Evolutionary conservation across 345 rosid species (phyloP).

Genomic region (Moringa oleifera): DNA sequence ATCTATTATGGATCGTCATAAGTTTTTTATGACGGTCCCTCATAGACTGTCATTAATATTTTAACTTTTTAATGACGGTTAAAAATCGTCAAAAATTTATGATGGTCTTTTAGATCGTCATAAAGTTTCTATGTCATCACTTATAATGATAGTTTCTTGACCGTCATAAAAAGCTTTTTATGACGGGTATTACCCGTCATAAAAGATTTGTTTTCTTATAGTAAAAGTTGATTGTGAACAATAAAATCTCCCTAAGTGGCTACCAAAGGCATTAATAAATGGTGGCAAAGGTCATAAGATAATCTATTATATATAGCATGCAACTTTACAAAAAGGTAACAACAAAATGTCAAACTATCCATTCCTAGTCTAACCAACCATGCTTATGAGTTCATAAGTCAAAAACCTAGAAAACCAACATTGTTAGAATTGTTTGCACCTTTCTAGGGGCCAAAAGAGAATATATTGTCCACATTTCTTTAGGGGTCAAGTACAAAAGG

Average conservation of each 20-base stretch:
- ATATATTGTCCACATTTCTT: slow-evolving; percentile 3
- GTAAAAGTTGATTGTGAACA: background rate
- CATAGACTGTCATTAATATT: too few relatives aligned
- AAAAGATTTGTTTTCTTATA: too few relatives aligned
- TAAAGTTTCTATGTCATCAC: too few relatives aligned
- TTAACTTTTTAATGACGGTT: too few relatives aligned
- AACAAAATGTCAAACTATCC: background rate
- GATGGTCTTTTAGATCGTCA: too few relatives aligned
- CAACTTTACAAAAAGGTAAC: background rate
- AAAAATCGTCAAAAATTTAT: too few relatives aligned
- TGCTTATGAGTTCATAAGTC: background rate
- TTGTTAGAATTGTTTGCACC: slow-evolving; percentile 3
- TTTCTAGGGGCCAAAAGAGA: background rate
- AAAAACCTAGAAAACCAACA: background rate
- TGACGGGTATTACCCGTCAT: too few relatives aligned
- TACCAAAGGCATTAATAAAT: background rate
- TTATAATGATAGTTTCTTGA: too few relatives aligned
- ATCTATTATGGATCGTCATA: too few relatives aligned
- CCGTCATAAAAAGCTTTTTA: too few relatives aligned
- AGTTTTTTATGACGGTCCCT: too few relatives aligned
- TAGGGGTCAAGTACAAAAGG: slow-evolving; percentile 3
- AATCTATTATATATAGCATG: background rate
- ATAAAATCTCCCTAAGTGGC: background rate
- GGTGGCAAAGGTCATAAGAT: background rate
- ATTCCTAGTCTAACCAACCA: background rate